phyloP scores from a whole-genome alignment of 2,329 filamentous ascomycete species.

The Aspergillus transmontanensis region DNA sequence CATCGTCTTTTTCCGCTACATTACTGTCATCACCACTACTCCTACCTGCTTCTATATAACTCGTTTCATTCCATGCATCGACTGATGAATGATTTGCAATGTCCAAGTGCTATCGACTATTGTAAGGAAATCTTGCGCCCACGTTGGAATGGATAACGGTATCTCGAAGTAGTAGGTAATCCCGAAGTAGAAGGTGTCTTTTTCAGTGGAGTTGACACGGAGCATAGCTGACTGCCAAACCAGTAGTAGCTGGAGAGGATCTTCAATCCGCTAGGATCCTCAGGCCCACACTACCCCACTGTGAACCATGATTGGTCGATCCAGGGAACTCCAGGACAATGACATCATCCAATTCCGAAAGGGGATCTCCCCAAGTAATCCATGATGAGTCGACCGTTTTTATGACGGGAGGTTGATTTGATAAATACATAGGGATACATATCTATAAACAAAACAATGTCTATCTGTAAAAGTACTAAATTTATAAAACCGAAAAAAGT shows the following conservation, averaged over 20 bases:
- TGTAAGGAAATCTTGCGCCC: not conserved
- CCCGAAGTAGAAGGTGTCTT: not conserved
- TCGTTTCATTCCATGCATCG: constrained; percentile 6
- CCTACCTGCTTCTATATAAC: constrained; percentile 5
- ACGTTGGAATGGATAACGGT: too few species aligned
- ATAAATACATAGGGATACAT: too few species aligned
- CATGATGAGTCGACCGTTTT: too few species aligned
- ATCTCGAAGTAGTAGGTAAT: not conserved
- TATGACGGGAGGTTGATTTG: too few species aligned
- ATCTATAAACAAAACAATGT: too few species aligned
- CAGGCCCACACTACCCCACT: not conserved
- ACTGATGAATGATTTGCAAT: constrained; percentile 12
- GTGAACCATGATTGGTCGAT: not conserved
- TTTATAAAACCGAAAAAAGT: not conserved
- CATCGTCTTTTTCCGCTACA: too few species aligned
- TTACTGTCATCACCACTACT: too few species aligned
- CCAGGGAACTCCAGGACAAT: not conserved
- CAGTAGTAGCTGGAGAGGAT: not conserved
- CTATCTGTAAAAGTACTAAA: not conserved
- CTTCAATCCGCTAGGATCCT: not conserved
- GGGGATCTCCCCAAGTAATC: not conserved
- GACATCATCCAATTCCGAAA: not conserved
- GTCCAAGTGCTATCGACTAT: not conserved
- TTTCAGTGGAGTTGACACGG: not conserved
- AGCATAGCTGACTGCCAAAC: not conserved